Evolutionary conservation across 306 rosid genomes (phyloP).

Genomic region (Arachis stenosperma): DNA sequence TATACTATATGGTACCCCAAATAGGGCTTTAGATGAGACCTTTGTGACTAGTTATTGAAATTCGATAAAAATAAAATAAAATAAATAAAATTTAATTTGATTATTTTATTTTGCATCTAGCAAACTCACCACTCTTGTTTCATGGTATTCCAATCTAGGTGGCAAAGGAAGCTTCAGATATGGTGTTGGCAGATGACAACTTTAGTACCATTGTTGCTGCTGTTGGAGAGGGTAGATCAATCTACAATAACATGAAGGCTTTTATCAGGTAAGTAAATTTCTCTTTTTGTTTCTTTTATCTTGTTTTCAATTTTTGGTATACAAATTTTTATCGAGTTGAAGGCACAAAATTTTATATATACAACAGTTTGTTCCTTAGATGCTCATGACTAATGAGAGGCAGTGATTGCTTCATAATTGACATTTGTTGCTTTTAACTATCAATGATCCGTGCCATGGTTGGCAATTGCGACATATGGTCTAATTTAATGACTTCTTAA

Average conservation of each 20-base stretch:
- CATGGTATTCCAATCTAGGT: conserved; percentile 55
- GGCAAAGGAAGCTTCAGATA: conserved; percentile 97
- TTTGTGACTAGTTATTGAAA: conserved; percentile 7
- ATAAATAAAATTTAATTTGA: neutral
- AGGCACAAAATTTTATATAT: neutral
- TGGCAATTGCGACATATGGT: neutral
- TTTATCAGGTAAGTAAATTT: conserved; percentile 73
- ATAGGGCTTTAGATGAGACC: neutral
- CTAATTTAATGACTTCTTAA: conserved; percentile 16
- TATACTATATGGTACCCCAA: neutral
- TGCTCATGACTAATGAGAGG: neutral
- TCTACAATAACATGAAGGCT: conserved; percentile 93
- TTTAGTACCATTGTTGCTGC: conserved; percentile 95
- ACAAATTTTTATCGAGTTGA: neutral
- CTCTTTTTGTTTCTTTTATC: conserved; percentile 1
- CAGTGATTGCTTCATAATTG: conserved; percentile 1
- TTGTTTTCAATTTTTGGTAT: neutral
- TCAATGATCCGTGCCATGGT: conserved; percentile 12
- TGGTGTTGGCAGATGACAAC: conserved; percentile 96
- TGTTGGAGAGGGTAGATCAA: conserved; percentile 95
- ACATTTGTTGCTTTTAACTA: neutral
- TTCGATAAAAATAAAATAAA: neutral
- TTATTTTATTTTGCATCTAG: conserved; percentile 11
- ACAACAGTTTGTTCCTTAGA: too few species aligned
- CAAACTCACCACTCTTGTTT: conserved; percentile 14